phyloP scores from a whole-genome alignment of 371 early-diverging fungal species.

The Amoeboaphelidium occidentale region DNA sequence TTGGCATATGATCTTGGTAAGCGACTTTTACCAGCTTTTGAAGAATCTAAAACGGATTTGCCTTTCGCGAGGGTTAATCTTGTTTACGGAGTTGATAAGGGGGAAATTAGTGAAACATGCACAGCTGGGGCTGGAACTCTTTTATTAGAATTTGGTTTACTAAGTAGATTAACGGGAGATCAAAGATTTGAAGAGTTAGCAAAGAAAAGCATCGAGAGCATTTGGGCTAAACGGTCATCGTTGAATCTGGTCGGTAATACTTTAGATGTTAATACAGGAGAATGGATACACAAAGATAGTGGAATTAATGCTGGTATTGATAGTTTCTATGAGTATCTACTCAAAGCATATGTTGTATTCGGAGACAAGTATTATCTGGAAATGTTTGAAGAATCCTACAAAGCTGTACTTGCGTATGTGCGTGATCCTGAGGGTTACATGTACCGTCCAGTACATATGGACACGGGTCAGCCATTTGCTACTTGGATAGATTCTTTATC shows the following conservation, averaged over 20 bases:
- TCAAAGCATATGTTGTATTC: slow-evolving; percentile 68
- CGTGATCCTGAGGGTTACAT: slow-evolving; percentile 41
- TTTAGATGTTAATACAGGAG: slow-evolving; percentile 36
- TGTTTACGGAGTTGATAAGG: background rate
- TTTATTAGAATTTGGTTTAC: slow-evolving; percentile 75
- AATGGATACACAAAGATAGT: slow-evolving; percentile 15
- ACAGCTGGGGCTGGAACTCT: slow-evolving; percentile 79
- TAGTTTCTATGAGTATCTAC: slow-evolving; percentile 65
- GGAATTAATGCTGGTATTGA: slow-evolving; percentile 76
- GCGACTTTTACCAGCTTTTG: slow-evolving; percentile 71
- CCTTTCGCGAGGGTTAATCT: slow-evolving; percentile 52
- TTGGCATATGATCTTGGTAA: slow-evolving; percentile 59
- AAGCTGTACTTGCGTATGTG: slow-evolving; percentile 27
- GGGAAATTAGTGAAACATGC: slow-evolving; percentile 33
- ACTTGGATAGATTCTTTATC: slow-evolving; percentile 72
- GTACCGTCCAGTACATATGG: slow-evolving; percentile 64
- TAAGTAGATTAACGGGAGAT: slow-evolving; percentile 61
- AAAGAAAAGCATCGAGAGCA: slow-evolving; percentile 22
- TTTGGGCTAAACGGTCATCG: slow-evolving; percentile 52
- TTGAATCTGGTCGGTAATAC: slow-evolving; percentile 59
- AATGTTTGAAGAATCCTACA: slow-evolving; percentile 58
- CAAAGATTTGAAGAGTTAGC: slow-evolving; percentile 32
- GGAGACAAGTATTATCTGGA: slow-evolving; percentile 43
- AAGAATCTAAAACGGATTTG: slow-evolving; percentile 45
- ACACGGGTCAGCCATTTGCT: slow-evolving; percentile 29